Evolutionary conservation across 1,284 basidiomycete genomes (phyloP).

Genomic region (Ustilago hordei): DNA sequence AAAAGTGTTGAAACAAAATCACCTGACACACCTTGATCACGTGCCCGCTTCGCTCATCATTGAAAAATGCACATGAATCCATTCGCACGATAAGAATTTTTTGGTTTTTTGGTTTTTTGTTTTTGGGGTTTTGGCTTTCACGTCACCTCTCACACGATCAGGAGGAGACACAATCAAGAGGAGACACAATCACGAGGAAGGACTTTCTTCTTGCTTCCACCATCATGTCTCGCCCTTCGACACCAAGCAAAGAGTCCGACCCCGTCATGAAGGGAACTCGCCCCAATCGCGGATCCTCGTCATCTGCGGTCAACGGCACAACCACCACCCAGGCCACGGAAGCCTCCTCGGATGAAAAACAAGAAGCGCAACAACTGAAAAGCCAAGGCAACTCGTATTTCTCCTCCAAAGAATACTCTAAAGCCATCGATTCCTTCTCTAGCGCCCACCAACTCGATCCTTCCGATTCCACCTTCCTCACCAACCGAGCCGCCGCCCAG

Average conservation of each 20-base stretch:
- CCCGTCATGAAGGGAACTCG: constrained; percentile 12
- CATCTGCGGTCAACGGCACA: constrained; percentile 1
- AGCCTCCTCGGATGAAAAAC: constrained; percentile 26
- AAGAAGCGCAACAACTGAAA: constrained; percentile 61
- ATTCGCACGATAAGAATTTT: no score
- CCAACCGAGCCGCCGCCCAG: constrained; percentile 86
- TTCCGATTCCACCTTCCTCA: constrained; percentile 80
- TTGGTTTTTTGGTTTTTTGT: no score
- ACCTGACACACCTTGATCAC: no score
- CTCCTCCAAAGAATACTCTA: constrained; percentile 58
- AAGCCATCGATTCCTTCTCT: constrained; percentile 65
- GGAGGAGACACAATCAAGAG: no score
- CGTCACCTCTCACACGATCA: no score
- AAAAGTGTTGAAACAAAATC: no score
- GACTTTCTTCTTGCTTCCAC: background rate
- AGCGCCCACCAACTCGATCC: constrained; percentile 74
- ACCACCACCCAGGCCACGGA: constrained; percentile 1
- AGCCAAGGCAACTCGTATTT: constrained; percentile 67
- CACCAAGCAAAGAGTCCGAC: constrained; percentile 4
- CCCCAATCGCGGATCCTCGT: background rate
- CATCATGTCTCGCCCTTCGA: constrained; percentile 23
- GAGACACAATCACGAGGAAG: no score
- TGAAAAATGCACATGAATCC: no score
- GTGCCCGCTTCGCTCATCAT: no score
- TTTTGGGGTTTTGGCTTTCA: no score